These are phyloP conservation scores for Daldinia childiae DNA, from an alignment of 495 filamentous ascomycete genomes.

Conservation along the genomic window DNA sequence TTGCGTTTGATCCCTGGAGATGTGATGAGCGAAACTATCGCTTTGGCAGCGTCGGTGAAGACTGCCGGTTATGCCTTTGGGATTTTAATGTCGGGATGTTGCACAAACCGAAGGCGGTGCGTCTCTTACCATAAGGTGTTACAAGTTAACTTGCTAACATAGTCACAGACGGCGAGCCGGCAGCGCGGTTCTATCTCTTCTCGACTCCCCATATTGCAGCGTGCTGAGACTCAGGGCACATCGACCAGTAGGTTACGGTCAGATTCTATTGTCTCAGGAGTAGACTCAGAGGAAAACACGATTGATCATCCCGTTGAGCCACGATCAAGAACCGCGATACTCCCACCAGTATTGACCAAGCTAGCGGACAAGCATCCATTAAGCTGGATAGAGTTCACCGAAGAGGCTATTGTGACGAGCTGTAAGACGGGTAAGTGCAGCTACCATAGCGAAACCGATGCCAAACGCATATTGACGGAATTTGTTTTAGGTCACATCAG, in stretches of 20 bases:
- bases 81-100: conserved; percentile 98
- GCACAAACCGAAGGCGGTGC: conserved; percentile 76
- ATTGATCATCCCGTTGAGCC: conserved; percentile 83
- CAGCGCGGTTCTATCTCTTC: conserved; percentile 71
- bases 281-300: conserved; percentile 58
- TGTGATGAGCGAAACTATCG: conserved; percentile 95
- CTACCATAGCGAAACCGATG: conserved; percentile 9
- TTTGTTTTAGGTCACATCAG: conserved; percentile 76
- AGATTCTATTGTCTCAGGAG: conserved; percentile 66
- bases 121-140: conserved; percentile 3
- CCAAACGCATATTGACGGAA: conserved; percentile 28
- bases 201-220: conserved; percentile 56
- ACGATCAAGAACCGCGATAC: conserved; percentile 77
- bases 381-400: conserved; percentile 89
- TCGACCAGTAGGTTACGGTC: conserved; percentile 68
- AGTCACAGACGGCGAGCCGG: conserved; percentile 57
- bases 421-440: conserved; percentile 77
- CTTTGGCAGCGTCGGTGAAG: conserved; percentile 95
- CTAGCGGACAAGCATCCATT: conserved; percentile 84
- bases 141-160: conserved; percentile 22
- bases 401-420: conserved; percentile 90
- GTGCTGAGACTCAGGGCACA: conserved; percentile 61
- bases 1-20: conserved; percentile 95
- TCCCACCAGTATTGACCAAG: conserved; percentile 97
- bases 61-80: conserved; percentile 90